Evolutionary conservation across 352 stramenopile genomes (phyloP).

Genomic region (Globisporangium okanoganense): DNA sequence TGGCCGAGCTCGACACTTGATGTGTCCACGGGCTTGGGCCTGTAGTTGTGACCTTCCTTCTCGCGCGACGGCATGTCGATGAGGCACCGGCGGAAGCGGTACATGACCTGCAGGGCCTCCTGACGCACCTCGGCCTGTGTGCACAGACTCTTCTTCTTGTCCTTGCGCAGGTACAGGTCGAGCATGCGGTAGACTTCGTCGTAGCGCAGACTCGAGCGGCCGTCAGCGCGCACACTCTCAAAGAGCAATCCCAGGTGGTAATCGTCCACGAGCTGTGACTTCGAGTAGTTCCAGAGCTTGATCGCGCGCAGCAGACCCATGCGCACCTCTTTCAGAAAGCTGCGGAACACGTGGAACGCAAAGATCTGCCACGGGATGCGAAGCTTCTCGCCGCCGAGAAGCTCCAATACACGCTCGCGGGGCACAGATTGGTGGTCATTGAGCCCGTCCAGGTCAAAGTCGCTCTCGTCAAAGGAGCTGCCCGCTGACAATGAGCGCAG

Average conservation of each 20-base stretch:
- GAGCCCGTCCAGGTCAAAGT: conserved; percentile 20
- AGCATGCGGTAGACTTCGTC: conserved; percentile 86
- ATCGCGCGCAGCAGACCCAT: conserved; percentile 67
- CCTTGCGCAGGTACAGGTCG: conserved; percentile 78
- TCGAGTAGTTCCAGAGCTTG: conserved; percentile 82
- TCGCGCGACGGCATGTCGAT: conserved; percentile 88
- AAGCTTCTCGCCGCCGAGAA: conserved; percentile 82
- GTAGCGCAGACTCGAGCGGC: conserved; percentile 69
- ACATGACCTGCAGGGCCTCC: conserved; percentile 85
- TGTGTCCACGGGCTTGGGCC: conserved; percentile 82
- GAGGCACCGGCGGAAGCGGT: conserved; percentile 82
- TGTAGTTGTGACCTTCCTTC: conserved; percentile 87
- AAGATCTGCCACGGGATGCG: conserved; percentile 75
- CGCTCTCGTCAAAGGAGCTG: conserved; percentile 36
- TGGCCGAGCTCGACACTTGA: conserved; percentile 63
- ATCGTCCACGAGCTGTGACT: conserved; percentile 74
- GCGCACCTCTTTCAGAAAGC: conserved; percentile 69
- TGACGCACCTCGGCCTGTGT: conserved; percentile 70
- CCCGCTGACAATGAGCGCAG: conserved; percentile 33
- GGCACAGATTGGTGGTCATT: conserved; percentile 5
- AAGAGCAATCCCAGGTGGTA: conserved; percentile 83
- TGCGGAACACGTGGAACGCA: conserved; percentile 64
- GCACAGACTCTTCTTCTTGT: conserved; percentile 62
- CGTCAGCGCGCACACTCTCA: conserved; percentile 67
- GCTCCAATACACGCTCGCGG: conserved; percentile 62